A percentile compares a stretch with the other conserved stretches of the same genome.
Evolutionary conservation across 2,329 filamentous ascomycete genomes (phyloP).

Genomic region (Chaetomiaceae sp.): DNA sequence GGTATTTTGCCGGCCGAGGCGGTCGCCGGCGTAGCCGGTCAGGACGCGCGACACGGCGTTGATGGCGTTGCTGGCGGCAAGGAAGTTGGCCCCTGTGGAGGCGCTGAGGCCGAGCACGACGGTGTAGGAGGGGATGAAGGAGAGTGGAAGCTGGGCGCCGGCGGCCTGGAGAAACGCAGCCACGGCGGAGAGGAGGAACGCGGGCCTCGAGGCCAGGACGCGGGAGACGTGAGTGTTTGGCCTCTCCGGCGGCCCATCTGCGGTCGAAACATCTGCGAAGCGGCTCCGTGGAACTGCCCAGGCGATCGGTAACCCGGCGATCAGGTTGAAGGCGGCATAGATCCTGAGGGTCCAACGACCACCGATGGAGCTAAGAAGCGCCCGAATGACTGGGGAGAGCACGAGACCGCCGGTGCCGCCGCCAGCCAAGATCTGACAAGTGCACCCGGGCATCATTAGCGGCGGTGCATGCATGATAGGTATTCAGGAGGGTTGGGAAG

Average conservation of each 20-base stretch:
- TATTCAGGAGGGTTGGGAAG: neutral
- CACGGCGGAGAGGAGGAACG: conserved; percentile 39
- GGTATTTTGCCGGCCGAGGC: conserved; percentile 44
- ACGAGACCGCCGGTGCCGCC: conserved; percentile 41
- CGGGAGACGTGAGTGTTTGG: conserved; percentile 38
- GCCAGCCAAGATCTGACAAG: conserved; percentile 35
- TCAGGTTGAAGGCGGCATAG: conserved; percentile 36
- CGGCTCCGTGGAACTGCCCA: conserved; percentile 38
- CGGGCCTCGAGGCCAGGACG: conserved; percentile 34
- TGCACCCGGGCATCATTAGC: neutral
- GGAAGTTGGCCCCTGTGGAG: conserved; percentile 39
- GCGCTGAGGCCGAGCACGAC: conserved; percentile 40
- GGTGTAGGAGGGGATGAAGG: conserved; percentile 46
- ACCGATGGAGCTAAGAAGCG: conserved; percentile 40
- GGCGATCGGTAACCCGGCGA: conserved; percentile 38
- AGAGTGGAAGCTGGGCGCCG: conserved; percentile 43
- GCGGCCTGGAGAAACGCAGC: conserved; percentile 42
- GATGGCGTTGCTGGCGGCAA: conserved; percentile 43
- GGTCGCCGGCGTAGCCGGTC: conserved; percentile 43
- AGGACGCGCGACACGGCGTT: conserved; percentile 42
- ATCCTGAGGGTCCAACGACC: conserved; percentile 42
- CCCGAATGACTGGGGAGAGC: conserved; percentile 38
- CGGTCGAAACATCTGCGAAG: conserved; percentile 29
- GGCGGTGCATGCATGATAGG: neutral
- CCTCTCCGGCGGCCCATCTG: conserved; percentile 11